Evolutionary conservation across 371 early-diverging fungal genomes (phyloP), one percentile per base, ranked within the genome.

Genomic region (Actinomortierella wolfii): DNA sequence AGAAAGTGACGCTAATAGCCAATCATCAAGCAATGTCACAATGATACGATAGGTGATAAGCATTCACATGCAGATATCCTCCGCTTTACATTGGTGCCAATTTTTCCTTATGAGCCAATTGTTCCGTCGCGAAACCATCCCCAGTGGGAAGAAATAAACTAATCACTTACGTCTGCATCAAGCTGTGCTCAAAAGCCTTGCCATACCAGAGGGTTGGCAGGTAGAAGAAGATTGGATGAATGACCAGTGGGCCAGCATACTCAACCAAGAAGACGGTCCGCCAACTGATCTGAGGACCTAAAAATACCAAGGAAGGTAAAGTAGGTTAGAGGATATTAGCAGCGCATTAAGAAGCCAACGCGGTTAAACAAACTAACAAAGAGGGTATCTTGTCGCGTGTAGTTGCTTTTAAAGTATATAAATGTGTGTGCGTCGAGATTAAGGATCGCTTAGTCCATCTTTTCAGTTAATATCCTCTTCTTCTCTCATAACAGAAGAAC

Each of bases 231-330:
- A 96, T 57, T 28, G 92, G 89, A 58, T 98, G 97, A 60, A 96
- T 86, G 42, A 94, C 44, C 53, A 98, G 58, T 15, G 98, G 98
- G 47, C 98, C 98, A 28, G 86, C 75, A 64, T 98, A 98, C 76
- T 98, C 98, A 63, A 96, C 86, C 69, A 95, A 71, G 76, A 97
- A 98, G 40, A 97, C 97, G 20, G 93, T 91, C 51, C 86, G 85
- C 98, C 98, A 98, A 56, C 93, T 88, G 56, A 97, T 89, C 78
- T 98, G 98, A 26, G 93, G 94, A 14, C 97, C 97, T 64, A 74
- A 29, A 40, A 13, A 57, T 18, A 48, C 44, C 34, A 4, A 11
- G 34, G 11, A 11, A 34, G 4, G 34, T 34, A 34, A 11, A 4
- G 11, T 34, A 34, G 4, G 34, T 46, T 28, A 26, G 56, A 50